Conservation (phyloP, 345 rosid species). For the Aethionema arabicum region DNA sequence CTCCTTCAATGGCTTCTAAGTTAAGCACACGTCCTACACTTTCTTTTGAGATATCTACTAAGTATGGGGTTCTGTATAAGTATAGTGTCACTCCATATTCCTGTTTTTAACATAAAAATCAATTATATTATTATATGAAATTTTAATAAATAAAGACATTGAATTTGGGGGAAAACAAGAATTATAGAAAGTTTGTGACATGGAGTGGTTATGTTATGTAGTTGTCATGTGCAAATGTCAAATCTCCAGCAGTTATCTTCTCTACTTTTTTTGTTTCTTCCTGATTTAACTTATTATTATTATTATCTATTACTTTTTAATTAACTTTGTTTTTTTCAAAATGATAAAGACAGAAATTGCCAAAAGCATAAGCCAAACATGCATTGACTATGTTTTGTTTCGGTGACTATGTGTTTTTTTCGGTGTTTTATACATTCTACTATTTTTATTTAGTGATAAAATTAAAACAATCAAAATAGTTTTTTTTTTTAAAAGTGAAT, state of each 20-base stretch:
- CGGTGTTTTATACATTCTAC: too few relatives aligned
- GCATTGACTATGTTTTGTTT: neutral
- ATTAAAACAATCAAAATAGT: too few relatives aligned
- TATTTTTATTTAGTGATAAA: too few relatives aligned
- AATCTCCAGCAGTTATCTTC: slow-evolving; percentile 16
- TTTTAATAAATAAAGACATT: neutral
- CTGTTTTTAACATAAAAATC: slow-evolving; percentile 37
- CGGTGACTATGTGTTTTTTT: too few relatives aligned
- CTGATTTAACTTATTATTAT: neutral
- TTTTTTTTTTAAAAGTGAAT: too few relatives aligned
- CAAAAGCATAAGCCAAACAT: slow-evolving; percentile 26
- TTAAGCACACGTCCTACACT: slow-evolving; percentile 60
- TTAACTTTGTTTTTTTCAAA: neutral
- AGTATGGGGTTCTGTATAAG: slow-evolving; percentile 74
- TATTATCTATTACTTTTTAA: neutral
- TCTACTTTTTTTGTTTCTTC: slow-evolving; percentile 29
- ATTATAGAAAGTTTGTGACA: too few relatives aligned
- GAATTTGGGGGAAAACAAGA: slow-evolving; percentile 7
- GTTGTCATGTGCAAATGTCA: slow-evolving; percentile 34
- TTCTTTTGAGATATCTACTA: slow-evolving; percentile 72
- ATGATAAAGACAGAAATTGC: slow-evolving; percentile 14
- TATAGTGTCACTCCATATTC: slow-evolving; percentile 62
- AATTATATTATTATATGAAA: neutral
- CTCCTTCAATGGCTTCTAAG: slow-evolving; percentile 59
- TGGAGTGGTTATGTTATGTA: neutral